Evolutionary conservation across 495 filamentous ascomycete genomes (phyloP).

Genomic region (Sphaerosporella brunnea): DNA sequence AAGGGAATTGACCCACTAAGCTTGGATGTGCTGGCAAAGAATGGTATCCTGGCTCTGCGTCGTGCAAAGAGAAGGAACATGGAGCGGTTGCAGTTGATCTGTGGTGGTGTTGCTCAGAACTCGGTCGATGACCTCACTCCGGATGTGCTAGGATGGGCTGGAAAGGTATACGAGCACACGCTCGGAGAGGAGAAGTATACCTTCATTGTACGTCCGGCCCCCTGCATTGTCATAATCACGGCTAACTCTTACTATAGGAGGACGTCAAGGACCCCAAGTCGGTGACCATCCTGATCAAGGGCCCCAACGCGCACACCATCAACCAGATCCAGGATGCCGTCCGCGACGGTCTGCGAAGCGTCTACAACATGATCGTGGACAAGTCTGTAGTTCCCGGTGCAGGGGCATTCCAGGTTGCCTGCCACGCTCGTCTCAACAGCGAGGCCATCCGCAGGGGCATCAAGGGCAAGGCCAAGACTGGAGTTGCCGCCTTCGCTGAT

Average conservation of each 20-base stretch:
- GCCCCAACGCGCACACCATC: slow-evolving; percentile 91
- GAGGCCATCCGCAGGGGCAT: slow-evolving; percentile 68
- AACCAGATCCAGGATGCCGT: slow-evolving; percentile 91
- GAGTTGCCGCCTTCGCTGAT: slow-evolving; percentile 86
- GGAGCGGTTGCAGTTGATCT: slow-evolving; percentile 90
- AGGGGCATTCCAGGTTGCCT: slow-evolving; percentile 91
- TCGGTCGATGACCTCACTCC: slow-evolving; percentile 83
- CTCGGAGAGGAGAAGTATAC: slow-evolving; percentile 98
- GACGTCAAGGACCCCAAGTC: slow-evolving; percentile 98
- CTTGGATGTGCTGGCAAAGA: slow-evolving; percentile 89
- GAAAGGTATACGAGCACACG: slow-evolving; percentile 90
- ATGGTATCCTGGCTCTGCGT: slow-evolving; percentile 84
- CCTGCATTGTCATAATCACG: neutral
- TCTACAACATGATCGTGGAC: slow-evolving; percentile 98
- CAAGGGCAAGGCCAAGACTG: slow-evolving; percentile 93
- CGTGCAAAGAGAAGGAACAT: slow-evolving; percentile 96
- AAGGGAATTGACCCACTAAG: slow-evolving; percentile 97
- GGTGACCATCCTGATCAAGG: slow-evolving; percentile 95
- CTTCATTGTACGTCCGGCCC: slow-evolving; percentile 42
- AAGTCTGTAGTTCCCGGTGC: slow-evolving; percentile 84
- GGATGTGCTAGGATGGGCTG: slow-evolving; percentile 88
- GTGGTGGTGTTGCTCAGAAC: slow-evolving; percentile 81
- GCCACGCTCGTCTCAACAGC: slow-evolving; percentile 70
- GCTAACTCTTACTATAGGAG: slow-evolving; percentile 36
- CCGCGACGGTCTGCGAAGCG: slow-evolving; percentile 82